Percentiles rank a stretch among this genome's conserved stretches.
Conservation (phyloP, 1,139 yeast genomes). For the Nadsonia starkeyi-henricii region DNA sequence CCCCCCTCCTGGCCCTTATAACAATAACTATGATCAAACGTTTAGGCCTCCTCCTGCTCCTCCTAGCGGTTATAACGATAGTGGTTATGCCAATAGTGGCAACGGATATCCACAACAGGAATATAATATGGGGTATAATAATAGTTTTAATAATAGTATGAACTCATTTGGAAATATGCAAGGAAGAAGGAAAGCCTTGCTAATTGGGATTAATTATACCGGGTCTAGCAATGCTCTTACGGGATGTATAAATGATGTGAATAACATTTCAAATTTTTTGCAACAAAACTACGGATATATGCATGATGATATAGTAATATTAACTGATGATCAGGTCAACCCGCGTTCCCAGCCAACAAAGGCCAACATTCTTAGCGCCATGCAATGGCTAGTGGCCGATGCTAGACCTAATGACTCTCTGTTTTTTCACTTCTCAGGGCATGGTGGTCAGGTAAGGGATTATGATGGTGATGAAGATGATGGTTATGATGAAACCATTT, state of each 20-base stretch:
- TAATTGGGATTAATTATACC: constrained; percentile 77
- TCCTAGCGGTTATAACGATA: constrained; percentile 3
- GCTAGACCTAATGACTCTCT: constrained; percentile 62
- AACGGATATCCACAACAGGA: constrained; percentile 15
- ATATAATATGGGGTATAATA: constrained; percentile 11
- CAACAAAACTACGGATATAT: constrained; percentile 48
- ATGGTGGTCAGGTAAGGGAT: constrained; percentile 78
- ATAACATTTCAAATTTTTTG: constrained; percentile 25
- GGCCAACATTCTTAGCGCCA: constrained; percentile 68
- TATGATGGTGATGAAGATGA: constrained; percentile 82
- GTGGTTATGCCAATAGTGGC: constrained; percentile 16
- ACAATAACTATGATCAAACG: no score
- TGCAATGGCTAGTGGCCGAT: constrained; percentile 78
- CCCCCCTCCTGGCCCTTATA: constrained; percentile 11
- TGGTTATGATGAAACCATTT: constrained; percentile 80
- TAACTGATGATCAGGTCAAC: constrained; percentile 63
- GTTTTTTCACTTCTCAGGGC: constrained; percentile 83
- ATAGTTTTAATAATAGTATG: constrained; percentile 24
- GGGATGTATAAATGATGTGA: constrained; percentile 66
- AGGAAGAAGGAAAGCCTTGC: constrained; percentile 66
- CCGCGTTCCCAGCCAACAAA: constrained; percentile 58
- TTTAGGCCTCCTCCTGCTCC: no score
- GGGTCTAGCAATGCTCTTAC: constrained; percentile 57
- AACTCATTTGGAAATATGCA: constrained; percentile 26
- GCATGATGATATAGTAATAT: constrained; percentile 67